Base-by-base conservation (phyloP, 2,329 filamentous ascomycete species). In the Fusarium secorum region DNA sequence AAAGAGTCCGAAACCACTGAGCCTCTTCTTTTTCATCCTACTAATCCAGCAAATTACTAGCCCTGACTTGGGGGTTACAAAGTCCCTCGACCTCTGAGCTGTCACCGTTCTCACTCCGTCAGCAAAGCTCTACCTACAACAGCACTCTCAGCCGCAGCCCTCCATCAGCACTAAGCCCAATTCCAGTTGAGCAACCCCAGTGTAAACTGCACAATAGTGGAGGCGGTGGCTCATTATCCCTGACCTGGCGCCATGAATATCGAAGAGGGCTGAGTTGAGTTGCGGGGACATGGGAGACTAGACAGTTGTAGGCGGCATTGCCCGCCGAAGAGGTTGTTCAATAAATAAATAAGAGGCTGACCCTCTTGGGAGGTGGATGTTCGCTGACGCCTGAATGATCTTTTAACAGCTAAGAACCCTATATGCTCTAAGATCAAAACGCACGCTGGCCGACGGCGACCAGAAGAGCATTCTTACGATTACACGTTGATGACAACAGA, bases 81-180 rank as follows among this genome's bases (percentile, higher is more conserved):
- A 72, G 69, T 72, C 51, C 53, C 35, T 66, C 53, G 35, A 10
- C 49, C 32, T 64, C 45, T 68, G 64, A 35, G 65, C 57, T 66
- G 46, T 65, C 36, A 46, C 42, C 39, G 65, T 64, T 59, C 62
- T 36, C 39, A 51, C 58, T 51, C 53, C 39, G 72, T 65, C 72
- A 72, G 71, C 74, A 67, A 65, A 65, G 60, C 52, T 65, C 60
- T 45, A 59, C 59, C 45, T 48, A 48, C 28, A 58, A 44, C 38
- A 28, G 38, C 38, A 33, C 38, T 68, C 70, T 75, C 74, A 76
- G 74, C 74, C 74, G 74, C 72, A 76, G 70, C 62, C 60, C 64
- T 70, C 62, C 68, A 74, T 75, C 73, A 74, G 74, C 72, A 74
- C 73, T 76, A 74, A 64, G 58, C 62, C 71, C 61, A 64, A 75